phyloP scores from a whole-genome alignment of 768 basidiomycete genomes.

The Tricholoma furcatifolium region DNA sequence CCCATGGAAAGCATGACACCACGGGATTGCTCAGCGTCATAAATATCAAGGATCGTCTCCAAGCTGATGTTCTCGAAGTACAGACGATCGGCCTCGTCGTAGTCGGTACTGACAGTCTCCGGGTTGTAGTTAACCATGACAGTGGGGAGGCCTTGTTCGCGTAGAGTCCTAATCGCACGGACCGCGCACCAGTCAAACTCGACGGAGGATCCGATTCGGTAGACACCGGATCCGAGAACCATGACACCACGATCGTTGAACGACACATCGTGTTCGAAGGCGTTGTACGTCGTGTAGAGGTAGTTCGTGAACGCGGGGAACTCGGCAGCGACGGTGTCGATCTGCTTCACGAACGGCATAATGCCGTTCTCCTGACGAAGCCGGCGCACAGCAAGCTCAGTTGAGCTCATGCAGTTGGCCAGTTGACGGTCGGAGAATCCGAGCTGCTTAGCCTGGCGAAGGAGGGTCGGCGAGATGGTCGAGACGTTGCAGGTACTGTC shows the following conservation, averaged over 20 bases:
- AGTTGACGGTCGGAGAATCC: conserved; percentile 96
- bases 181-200: conserved; percentile 99
- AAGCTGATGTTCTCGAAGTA: conserved; percentile 99
- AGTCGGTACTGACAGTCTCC: conserved; percentile 98
- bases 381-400: conserved; percentile 89
- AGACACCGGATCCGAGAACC: conserved; percentile 97
- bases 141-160: conserved; percentile 91
- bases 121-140: conserved; percentile 99
- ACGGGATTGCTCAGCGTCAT: conserved; percentile 83
- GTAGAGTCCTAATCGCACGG: conserved; percentile 91
- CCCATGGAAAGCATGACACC: conserved; percentile 98
- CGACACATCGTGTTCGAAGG: conserved; percentile 85
- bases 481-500: conserved; percentile 62
- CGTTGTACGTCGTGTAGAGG: conserved; percentile 97
- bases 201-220: conserved; percentile 98
- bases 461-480: conserved; percentile 55
- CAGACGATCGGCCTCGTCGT: conserved; percentile 96
- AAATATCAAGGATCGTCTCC: conserved; percentile 96
- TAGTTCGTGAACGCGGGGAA: conserved; percentile 99
- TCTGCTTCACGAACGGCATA: conserved; percentile 94
- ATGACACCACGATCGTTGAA: conserved; percentile 95
- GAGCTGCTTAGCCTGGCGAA: conserved; percentile 86
- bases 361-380: conserved; percentile 84
- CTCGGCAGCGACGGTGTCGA: conserved; percentile 98
- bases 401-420: conserved; percentile 79